Evolutionary conservation across 2,329 filamentous ascomycete genomes (phyloP).

Genomic region (Paecilomyces dactylethromorphus): DNA sequence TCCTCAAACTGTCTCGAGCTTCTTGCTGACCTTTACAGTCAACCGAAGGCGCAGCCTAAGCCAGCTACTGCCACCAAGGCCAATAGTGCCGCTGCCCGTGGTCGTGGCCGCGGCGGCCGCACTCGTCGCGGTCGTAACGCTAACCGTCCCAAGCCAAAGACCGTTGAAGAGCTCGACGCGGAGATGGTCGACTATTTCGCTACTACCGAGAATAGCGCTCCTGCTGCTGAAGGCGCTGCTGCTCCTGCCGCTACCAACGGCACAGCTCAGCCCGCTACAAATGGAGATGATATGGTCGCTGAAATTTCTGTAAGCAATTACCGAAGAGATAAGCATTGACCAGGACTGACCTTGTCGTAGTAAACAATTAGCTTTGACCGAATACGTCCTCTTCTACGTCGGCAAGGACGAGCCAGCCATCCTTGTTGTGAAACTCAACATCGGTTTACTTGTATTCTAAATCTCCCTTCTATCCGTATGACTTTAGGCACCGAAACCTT

Average conservation of each 20-base stretch:
- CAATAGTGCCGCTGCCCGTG: slow-evolving; percentile 44
- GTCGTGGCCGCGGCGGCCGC: slow-evolving; percentile 42
- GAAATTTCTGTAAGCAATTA: slow-evolving; percentile 47
- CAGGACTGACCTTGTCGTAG: not conserved
- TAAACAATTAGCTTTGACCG: not conserved
- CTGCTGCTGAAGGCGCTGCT: slow-evolving; percentile 28
- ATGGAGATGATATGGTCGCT: slow-evolving; percentile 49
- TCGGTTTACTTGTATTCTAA: not conserved
- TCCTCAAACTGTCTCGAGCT: not conserved
- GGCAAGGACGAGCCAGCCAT: not conserved
- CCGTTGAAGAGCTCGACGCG: slow-evolving; percentile 86
- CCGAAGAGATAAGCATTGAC: not conserved
- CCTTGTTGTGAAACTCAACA: not conserved
- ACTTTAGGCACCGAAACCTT: not conserved
- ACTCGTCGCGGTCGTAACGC: slow-evolving; percentile 53
- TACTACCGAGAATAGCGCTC: slow-evolving; percentile 33
- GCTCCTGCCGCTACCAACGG: slow-evolving; percentile 40
- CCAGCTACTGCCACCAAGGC: slow-evolving; percentile 69
- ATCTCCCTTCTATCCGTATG: not conserved
- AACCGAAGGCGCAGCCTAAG: slow-evolving; percentile 71
- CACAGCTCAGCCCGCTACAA: slow-evolving; percentile 42
- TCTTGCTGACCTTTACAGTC: slow-evolving; percentile 23
- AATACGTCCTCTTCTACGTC: not conserved
- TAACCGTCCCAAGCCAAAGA: slow-evolving; percentile 68
- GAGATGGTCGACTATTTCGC: slow-evolving; percentile 96